These are phyloP conservation scores for Phytopythium mirpurense DNA, from an alignment of 352 stramenopile species.

Conservation along the genomic window DNA sequence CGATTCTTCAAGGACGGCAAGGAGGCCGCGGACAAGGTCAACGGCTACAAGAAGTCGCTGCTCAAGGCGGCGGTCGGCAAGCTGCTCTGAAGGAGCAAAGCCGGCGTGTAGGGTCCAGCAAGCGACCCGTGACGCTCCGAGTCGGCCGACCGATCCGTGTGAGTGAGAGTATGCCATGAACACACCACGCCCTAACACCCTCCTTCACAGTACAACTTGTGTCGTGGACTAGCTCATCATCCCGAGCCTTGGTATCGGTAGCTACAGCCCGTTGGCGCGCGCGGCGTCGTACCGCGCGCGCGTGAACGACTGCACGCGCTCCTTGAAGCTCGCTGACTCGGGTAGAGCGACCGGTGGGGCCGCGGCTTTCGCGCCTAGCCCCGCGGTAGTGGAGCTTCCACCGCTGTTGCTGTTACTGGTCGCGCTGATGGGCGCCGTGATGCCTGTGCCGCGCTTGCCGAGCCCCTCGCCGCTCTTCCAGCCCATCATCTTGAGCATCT, in stretches of 20 bases:
- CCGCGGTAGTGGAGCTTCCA: constrained; percentile 34
- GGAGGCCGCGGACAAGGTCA: constrained; percentile 61
- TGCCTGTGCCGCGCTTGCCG: constrained; percentile 74
- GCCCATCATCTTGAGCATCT: constrained; percentile 87
- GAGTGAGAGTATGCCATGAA: not conserved
- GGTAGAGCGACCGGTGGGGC: constrained; percentile 27
- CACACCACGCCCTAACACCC: no score
- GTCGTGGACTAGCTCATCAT: no score
- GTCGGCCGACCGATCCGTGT: no score
- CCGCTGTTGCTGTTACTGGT: constrained; percentile 14
- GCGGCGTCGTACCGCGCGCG: constrained; percentile 53
- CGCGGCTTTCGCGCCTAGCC: constrained; percentile 36
- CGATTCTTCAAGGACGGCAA: constrained; percentile 83
- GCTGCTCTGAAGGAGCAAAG: constrained; percentile 24
- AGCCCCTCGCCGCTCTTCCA: constrained; percentile 83
- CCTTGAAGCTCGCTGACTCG: constrained; percentile 49
- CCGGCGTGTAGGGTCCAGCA: no score
- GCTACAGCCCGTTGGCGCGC: not conserved
- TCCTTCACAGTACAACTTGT: no score
- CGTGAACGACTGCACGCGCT: constrained; percentile 53
- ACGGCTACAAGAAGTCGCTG: constrained; percentile 82
- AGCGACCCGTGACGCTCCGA: no score
- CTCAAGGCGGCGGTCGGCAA: constrained; percentile 69
- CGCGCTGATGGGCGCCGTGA: constrained; percentile 59
- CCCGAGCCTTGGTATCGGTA: no score